Base-by-base conservation (phyloP, 306 rosid species). In the Lathyrus tuberosus region DNA sequence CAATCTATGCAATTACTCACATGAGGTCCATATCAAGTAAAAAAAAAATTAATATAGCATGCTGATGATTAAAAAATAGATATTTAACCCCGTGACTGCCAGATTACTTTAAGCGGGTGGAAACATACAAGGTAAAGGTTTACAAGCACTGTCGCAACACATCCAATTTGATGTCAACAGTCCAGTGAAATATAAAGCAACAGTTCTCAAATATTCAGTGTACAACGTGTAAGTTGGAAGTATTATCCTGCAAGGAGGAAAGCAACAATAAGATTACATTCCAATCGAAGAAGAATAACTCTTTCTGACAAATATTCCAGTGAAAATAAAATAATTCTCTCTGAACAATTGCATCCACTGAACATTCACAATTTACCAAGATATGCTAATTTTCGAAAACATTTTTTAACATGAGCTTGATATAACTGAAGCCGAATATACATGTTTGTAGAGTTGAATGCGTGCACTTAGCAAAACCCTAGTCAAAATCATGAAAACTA, bases 121-220 rank as follows among this genome's bases (percentile, higher is more conserved):
- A 76, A 47, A 79, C 79, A 14, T 79, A 79, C 86, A 72, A 63
- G 62, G 44, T 67, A 57, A 76, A 72, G 51, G 37, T 31, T 35
- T 69, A 51, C 62, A 82, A 57, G 66, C 49, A 67, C 31, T 10
- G 76, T 41, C 18, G 82, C 73, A 68, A 48, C 72, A 30, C 75
- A 49, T 79, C 72, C 81, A 79, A 72, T 48, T 65, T 73, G 67
- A 67, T 10, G 28, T 40, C 60, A 16, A 63, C 33, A 12, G 79
- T 56, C 38, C 9, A 26, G 38, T 59, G 77, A 42, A 62, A 18
- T 38, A 77, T 63, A 43, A 16, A 59, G 79, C 38, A 52, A 62
- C 33, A 74, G 70, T 63, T 57, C 18, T 49, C 52, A 63, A 64
- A 57, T 51, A 74, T 73, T 73, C 78, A 71, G 52, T 54, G 33